Evolutionary conservation across 2,329 filamentous ascomycete genomes (phyloP), one percentile per base, ranked within the genome.

Genomic region (Ophiostoma ips): DNA sequence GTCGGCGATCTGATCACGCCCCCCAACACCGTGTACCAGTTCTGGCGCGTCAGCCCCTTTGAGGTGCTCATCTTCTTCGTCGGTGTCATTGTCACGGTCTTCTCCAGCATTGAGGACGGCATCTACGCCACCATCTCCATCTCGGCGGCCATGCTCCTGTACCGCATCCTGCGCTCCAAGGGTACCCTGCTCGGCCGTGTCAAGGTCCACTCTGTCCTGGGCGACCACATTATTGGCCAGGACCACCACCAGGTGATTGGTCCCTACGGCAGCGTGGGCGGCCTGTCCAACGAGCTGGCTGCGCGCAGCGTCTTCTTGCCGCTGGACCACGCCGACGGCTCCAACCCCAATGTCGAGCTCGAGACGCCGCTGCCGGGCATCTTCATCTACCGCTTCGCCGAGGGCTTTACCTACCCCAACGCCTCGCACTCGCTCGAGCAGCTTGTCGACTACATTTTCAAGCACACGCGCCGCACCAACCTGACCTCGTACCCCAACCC

Each of bases 321-420:
- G 0, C 72, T 95, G 52, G 80, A 86, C 58, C 87, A 94, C 62
- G 72, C 73, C n/a, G 90, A 96, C 62, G 90, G 90, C 30, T 88
- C 87, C 1, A 96, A 96, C 63, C 90, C 90, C 0, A 74, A 83
- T 24, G 73, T 96, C 44, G 75, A 83, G 11, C 71, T 94, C n/a
- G 73, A 85, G 54, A 79, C 79, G 50, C 89, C 92, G 1, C 87
- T 92, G 59, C 90, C 90, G 0, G 92, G 92, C 48, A 76, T 98
- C 57, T 94, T 96, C 67, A 94, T 96, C 61, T 96, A 94, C 69
- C 81, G 90, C 41, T 95, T 95, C 65, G 81, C 84, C 0, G 90
- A 96, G 68, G 87, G 89, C 40, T 95, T 94, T 73, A 94, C 92
- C 67, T 98, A 96, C 60, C 87, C 90, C 53, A 98, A 95, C 58